Evolutionary conservation across 768 basidiomycete species (phyloP).

Genomic region (Boletales sp.): DNA sequence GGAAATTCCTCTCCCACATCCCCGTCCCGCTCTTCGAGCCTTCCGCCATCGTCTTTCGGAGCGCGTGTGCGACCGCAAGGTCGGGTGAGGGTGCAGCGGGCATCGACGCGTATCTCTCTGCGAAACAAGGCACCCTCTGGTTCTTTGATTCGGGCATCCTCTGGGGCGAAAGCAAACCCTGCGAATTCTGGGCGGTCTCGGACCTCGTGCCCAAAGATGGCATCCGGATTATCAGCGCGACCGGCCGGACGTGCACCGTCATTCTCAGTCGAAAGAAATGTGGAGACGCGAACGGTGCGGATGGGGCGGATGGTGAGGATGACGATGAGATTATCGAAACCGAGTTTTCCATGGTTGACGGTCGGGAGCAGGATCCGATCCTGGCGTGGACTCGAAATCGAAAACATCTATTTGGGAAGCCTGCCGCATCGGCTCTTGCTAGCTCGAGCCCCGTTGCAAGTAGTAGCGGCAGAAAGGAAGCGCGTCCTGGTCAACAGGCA

Average conservation of each 20-base stretch:
- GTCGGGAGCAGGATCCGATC: slow-evolving; percentile 62
- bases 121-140: slow-evolving; percentile 69
- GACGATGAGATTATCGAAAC: slow-evolving; percentile 51
- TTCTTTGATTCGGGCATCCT: slow-evolving; percentile 66
- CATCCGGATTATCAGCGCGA: slow-evolving; percentile 54
- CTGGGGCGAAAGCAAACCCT: slow-evolving; percentile 74
- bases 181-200: slow-evolving; percentile 68
- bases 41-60: slow-evolving; percentile 50
- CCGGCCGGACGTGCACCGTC: slow-evolving; percentile 66
- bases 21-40: slow-evolving; percentile 45
- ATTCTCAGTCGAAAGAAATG: slow-evolving; percentile 41
- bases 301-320: slow-evolving; percentile 34
- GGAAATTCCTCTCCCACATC: slow-evolving; percentile 50
- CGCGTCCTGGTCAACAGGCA: slow-evolving; percentile 1
- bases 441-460: not conserved
- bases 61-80: slow-evolving; percentile 39
- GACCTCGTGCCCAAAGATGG: slow-evolving; percentile 55
- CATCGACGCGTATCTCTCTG: slow-evolving; percentile 66
- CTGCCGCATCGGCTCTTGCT: not conserved
- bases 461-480: not conserved
- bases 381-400: slow-evolving; percentile 60
- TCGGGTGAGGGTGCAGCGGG: slow-evolving; percentile 50
- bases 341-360: slow-evolving; percentile 71
- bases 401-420: slow-evolving; percentile 52
- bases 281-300: not conserved